Conservation (phyloP, 2,329 filamentous ascomycete genomes). For the Fusarium anthophilum region DNA sequence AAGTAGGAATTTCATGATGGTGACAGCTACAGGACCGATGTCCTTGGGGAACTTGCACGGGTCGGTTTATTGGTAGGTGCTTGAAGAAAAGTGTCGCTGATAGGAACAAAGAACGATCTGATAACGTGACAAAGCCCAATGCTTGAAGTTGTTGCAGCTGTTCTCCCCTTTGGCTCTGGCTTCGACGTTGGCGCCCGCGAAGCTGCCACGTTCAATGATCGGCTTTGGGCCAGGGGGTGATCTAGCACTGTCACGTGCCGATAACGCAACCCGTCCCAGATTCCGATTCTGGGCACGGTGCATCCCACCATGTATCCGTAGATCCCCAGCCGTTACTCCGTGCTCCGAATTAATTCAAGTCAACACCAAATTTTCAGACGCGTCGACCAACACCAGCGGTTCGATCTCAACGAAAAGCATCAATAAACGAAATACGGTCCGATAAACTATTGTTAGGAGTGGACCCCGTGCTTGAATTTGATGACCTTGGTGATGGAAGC, state of each 20-base stretch:
- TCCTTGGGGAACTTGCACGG: constrained; percentile 25
- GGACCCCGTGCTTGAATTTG: not conserved
- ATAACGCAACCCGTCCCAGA: constrained; percentile 15
- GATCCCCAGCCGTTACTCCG: not conserved
- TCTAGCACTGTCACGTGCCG: constrained; percentile 48
- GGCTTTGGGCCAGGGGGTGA: constrained; percentile 43
- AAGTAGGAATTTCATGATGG: constrained; percentile 68
- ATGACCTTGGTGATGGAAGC: constrained; percentile 39
- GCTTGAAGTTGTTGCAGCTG: constrained; percentile 5
- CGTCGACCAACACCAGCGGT: constrained; percentile 14
- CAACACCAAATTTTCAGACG: constrained; percentile 31
- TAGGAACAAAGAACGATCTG: constrained; percentile 1
- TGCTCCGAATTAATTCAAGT: constrained; percentile 1
- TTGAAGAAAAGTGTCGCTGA: constrained; percentile 13
- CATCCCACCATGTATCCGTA: not conserved
- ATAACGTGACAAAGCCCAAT: constrained; percentile 21
- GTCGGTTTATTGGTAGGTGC: not conserved
- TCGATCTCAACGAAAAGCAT: constrained; percentile 10
- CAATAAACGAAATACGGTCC: not conserved
- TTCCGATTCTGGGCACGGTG: not conserved
- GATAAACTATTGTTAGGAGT: not conserved
- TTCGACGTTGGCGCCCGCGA: constrained; percentile 37
- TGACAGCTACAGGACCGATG: constrained; percentile 1
- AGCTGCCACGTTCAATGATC: constrained; percentile 65
- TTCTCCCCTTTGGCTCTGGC: constrained; percentile 30